Evolutionary conservation across 73 alveolate genomes (phyloP), one percentile per base, ranked within the genome.

Genomic region (Paramecium pentaurelia): DNA sequence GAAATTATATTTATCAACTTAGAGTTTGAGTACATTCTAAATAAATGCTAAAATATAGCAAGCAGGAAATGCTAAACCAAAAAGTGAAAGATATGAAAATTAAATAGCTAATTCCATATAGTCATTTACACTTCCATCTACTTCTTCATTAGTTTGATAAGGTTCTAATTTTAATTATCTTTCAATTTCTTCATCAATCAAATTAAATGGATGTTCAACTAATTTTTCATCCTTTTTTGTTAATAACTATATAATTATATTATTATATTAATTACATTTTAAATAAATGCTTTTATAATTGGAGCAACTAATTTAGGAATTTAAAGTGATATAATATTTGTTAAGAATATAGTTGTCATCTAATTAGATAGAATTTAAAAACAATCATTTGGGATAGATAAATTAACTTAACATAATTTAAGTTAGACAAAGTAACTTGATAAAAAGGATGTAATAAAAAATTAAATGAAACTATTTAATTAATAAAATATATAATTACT

Each of bases 401-500:
- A 9, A 75, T 27, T 40, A 38, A 45, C 49, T 75, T 75, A 34
- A 36, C 88, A 75, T 36, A 75, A 75, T 34, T 75, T 75, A 7
- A 75, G 88, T 44, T 75, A 22, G 54, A 36, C 92, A 28, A 44
- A 51, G 32, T 86, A 36, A 40, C 80, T 92, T 27, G 88, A 54
- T 22, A 95, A 80, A 75, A 95, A 95, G 7, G 98, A 95, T 20
- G 94, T 95, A 37, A 93, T 93, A 80, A 93, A 95, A 32, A 94
- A 84, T 38, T 96, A 94, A 60, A 90, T 95, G 86, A 93, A 95
- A 27, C 70, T 54, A 54, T 7, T 4, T 18, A 54, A 54, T 54
- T 12, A 2, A 54, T 54, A 22, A 22, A 22, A 0, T 5, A n/a
- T 0, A 18, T 54, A 1, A 0, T 54, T 54, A 54, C 70, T 92